Percentiles rank a stretch among this genome's conserved stretches.
phyloP scores from a whole-genome alignment of 495 filamentous ascomycete species.

The Daldinia decipiens region DNA sequence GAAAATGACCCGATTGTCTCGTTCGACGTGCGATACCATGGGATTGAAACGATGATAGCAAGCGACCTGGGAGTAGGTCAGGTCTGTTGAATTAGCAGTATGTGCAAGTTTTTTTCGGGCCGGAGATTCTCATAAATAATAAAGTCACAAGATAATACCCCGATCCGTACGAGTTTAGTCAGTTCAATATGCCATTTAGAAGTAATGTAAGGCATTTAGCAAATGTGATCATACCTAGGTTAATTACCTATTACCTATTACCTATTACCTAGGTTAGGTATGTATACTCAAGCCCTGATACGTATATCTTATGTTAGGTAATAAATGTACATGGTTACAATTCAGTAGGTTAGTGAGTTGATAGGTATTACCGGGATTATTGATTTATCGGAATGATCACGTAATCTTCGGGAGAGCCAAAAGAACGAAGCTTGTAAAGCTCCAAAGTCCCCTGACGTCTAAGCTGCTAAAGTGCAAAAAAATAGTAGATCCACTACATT shows the following conservation, averaged over 20 bases:
- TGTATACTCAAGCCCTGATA: too few species aligned
- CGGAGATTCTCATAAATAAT: conserved; percentile 38
- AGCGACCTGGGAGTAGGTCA: conserved; percentile 12
- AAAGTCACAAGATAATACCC: conserved; percentile 42
- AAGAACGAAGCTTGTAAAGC: neutral
- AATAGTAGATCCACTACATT: neutral
- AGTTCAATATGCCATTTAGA: conserved; percentile 13
- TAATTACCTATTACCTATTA: too few species aligned
- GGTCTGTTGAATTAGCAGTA: conserved; percentile 16
- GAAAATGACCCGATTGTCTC: conserved; percentile 10
- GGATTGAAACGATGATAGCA: conserved; percentile 5
- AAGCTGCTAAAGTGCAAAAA: neutral
- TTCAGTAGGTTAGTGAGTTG: too few species aligned
- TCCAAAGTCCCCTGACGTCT: neutral
- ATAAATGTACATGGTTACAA: too few species aligned
- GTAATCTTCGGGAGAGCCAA: too few species aligned
- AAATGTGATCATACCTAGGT: too few species aligned
- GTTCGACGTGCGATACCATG: conserved; percentile 2
- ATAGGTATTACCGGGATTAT: too few species aligned
- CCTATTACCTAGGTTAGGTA: too few species aligned
- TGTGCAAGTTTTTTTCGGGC: conserved; percentile 30
- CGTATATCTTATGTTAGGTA: too few species aligned
- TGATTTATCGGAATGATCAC: too few species aligned
- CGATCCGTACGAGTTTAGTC: conserved; percentile 2
- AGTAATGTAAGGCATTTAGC: neutral